phyloP scores from a whole-genome alignment of 768 basidiomycete species.

The Boletus sensibilis region DNA sequence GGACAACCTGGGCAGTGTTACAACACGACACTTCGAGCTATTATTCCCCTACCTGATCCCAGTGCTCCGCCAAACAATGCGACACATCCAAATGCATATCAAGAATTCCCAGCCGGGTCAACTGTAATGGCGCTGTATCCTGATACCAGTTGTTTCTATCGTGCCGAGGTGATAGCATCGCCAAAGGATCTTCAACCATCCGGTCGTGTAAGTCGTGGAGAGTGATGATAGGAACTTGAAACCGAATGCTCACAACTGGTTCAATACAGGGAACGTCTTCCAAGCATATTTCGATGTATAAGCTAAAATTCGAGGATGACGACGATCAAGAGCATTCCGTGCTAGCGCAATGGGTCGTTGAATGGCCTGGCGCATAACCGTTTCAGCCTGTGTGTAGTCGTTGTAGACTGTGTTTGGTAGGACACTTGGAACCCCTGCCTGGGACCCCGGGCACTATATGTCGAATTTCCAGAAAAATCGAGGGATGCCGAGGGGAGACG shows the following conservation, averaged over 20 bases:
- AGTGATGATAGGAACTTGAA: neutral
- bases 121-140: constrained; percentile 88
- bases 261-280: constrained; percentile 33
- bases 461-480: constrained; percentile 20
- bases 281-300: constrained; percentile 60
- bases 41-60: constrained; percentile 81
- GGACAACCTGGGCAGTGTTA: constrained; percentile 71
- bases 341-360: constrained; percentile 77
- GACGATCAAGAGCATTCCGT: constrained; percentile 80
- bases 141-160: constrained; percentile 89
- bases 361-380: constrained; percentile 56
- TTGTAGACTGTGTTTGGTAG: neutral
- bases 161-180: constrained; percentile 76
- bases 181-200: constrained; percentile 45
- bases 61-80: constrained; percentile 54
- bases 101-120: constrained; percentile 66
- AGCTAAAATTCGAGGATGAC: constrained; percentile 86
- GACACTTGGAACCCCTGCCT: neutral
- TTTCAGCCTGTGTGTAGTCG: neutral
- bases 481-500: constrained; percentile 14
- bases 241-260: constrained; percentile 8
- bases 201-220: constrained; percentile 37
- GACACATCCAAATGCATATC: constrained; percentile 67
- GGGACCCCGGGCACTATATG: constrained; percentile 17
- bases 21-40: constrained; percentile 63